Conservation (phyloP, 148 eudicot genomes). For the Amaranthus palmeri region DNA sequence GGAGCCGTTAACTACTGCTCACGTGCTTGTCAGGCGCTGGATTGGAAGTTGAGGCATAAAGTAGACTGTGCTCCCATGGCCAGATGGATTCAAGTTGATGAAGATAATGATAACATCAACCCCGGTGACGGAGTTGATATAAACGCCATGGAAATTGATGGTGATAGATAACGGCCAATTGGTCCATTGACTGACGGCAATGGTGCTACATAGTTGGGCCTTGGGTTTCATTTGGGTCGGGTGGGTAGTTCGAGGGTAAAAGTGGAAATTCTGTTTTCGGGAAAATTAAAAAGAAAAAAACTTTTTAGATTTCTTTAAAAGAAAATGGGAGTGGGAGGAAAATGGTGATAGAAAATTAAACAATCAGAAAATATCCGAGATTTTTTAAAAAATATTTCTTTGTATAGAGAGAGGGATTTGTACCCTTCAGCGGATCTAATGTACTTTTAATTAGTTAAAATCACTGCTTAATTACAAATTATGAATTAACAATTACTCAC, state of each 20-base stretch:
- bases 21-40: constrained; percentile 67
- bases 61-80: constrained; percentile 47
- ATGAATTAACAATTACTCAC: background rate
- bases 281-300: background rate
- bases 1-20: constrained; percentile 65
- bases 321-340: background rate
- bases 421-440: constrained; percentile 14
- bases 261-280: background rate
- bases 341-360: background rate
- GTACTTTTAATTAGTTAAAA: constrained; percentile 12
- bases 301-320: constrained; percentile 4
- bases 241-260: constrained; percentile 18
- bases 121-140: constrained; percentile 17
- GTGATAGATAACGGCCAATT: constrained; percentile 6
- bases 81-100: constrained; percentile 23
- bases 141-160: constrained; percentile 15
- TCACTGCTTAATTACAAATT: constrained; percentile 13
- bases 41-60: constrained; percentile 68
- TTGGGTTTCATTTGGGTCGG: constrained; percentile 7
- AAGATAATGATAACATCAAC: background rate
- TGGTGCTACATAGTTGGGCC: background rate
- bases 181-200: background rate
- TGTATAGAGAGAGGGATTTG: constrained; percentile 21
- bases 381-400: background rate
- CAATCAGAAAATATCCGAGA: constrained; percentile 11